Base-by-base conservation (phyloP, 371 early-diverging fungal genomes). In the Amoeboaphelidium protococcarum region DNA sequence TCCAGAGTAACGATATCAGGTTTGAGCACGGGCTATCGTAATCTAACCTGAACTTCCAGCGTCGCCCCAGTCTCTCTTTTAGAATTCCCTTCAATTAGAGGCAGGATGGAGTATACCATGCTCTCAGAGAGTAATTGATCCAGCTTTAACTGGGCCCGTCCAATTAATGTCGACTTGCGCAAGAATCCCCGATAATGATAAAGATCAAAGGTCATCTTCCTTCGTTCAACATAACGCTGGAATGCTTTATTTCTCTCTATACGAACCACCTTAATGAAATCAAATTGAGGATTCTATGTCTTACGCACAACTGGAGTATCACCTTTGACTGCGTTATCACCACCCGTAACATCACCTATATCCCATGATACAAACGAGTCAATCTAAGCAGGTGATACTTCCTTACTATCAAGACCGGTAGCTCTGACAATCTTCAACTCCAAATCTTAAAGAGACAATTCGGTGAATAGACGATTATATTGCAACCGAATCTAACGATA, bases 1-100 rank as follows among this genome's bases (percentile, higher is more conserved):
- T 31, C 16, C 16, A 16, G 37, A 10, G 37, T 10, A 31, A 31
- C 37, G 16, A 31, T 16, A 10, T 31, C 10, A 31, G 37, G 37
- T 16, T 68, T 69, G 12, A 59, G 40, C 19, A 83, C 52, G 0
- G 87, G 82, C 25, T 62, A 64, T 40, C 75, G 66, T 25, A 83
- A 27, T 25, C 73, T 66, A 16, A 86, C 54, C 41, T 64, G 56
- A 22, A 83, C 44, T 46, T 80, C 75, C 27, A 83, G 47, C 47
- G 69, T 71, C 2, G 72, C 84, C 23, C 81, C 80, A 1, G 72
- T 72, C 25, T 60, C 55, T 46, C 64, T 67, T n/a, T 81, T 67
- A 16, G 63, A 58, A 47, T 66, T 73, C 0, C 31, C 31, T 50
- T 82, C 82, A 45, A 68, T 40, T 13, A 82, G 54, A 78, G 74